Evolutionary conservation across 2,329 filamentous ascomycete genomes (phyloP), one percentile per base, ranked within the genome.

Genomic region (Cytospora schulzeri): DNA sequence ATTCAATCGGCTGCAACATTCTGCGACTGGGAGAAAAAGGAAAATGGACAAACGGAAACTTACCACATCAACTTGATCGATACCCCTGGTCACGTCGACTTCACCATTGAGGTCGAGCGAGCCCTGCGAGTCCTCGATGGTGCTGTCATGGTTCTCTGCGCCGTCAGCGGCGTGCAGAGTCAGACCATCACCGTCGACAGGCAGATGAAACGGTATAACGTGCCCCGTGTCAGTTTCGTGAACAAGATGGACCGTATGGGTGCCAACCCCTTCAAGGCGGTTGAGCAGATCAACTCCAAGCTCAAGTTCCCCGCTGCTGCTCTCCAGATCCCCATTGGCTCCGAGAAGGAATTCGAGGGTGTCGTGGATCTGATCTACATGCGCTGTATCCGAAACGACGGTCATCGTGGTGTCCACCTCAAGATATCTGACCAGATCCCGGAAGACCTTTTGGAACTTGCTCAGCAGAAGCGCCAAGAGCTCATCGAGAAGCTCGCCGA

Each of bases 211-310:
- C 89, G 95, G 71, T 99, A 99, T 83, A 94, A 98, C 75, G 89
- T 99, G 68, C 95, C 95, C 67, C 87, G 95, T 71, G 89, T 99
- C 76, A 96, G 91, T 62, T 99, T 99, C 74, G 88, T 99, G 76
- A 99, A 99, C 83, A 99, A 99, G 85, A 98, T 99, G 94, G 95
- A 99, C 75, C 90, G 95, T 69, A 97, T 97, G 91, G 95, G 95
- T 66, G 92, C 95, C 69, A 98, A 99, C 76, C 95, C 95, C 11
- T 99, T 93, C 88, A 97, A 96, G 80, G 93, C 93, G 11, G 88
- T 99, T 64, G 94, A 99, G 50, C 93, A 97, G 80, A 98, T 99
- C 83, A 97, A 97, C 81, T 86, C 89, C 72, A 99, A 99, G 80
- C 86, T 99, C 68, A 93, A 93, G 80, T 90, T 98, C 60, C 89